phyloP scores from a whole-genome alignment of 331 rosid species.

The Arachis monticola region DNA sequence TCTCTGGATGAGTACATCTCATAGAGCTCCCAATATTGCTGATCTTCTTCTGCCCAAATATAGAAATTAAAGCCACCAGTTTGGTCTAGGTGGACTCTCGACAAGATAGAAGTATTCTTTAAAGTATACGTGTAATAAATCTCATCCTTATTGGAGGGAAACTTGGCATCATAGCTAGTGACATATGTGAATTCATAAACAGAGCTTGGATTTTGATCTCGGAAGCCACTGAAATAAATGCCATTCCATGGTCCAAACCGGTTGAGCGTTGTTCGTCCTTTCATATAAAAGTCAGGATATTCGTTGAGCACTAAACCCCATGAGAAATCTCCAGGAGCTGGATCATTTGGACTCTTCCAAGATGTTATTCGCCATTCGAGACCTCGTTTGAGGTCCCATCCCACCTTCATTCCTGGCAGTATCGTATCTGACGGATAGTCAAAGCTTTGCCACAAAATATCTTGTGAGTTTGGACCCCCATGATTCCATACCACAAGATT shows the following conservation, averaged over 20 bases:
- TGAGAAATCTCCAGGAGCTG: slow-evolving; percentile 43
- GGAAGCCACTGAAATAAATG: slow-evolving; percentile 31
- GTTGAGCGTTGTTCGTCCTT: slow-evolving; percentile 21
- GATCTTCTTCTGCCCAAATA: slow-evolving; percentile 32
- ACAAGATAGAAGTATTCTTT: neutral
- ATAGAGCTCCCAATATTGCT: slow-evolving; percentile 34
- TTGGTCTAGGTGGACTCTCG: too few species aligned
- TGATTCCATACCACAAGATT: slow-evolving; percentile 18
- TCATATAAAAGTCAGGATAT: slow-evolving; percentile 49
- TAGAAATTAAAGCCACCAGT: neutral
- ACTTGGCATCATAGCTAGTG: neutral
- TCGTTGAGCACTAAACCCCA: slow-evolving; percentile 38
- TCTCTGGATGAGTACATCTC: slow-evolving; percentile 43
- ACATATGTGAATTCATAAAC: slow-evolving; percentile 13
- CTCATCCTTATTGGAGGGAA: slow-evolving; percentile 41
- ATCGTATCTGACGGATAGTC: neutral
- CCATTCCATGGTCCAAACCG: slow-evolving; percentile 62
- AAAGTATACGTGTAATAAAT: slow-evolving; percentile 26
- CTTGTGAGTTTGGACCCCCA: slow-evolving; percentile 2
- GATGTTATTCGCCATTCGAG: slow-evolving; percentile 14
- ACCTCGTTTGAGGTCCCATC: slow-evolving; percentile 8
- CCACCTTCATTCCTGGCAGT: slow-evolving; percentile 5
- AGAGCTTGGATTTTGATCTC: slow-evolving; percentile 32
- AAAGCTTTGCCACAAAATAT: slow-evolving; percentile 11
- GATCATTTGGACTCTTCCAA: slow-evolving; percentile 50